Conservation (phyloP, 148 eudicot species). For the Fagopyrum tataricum region DNA sequence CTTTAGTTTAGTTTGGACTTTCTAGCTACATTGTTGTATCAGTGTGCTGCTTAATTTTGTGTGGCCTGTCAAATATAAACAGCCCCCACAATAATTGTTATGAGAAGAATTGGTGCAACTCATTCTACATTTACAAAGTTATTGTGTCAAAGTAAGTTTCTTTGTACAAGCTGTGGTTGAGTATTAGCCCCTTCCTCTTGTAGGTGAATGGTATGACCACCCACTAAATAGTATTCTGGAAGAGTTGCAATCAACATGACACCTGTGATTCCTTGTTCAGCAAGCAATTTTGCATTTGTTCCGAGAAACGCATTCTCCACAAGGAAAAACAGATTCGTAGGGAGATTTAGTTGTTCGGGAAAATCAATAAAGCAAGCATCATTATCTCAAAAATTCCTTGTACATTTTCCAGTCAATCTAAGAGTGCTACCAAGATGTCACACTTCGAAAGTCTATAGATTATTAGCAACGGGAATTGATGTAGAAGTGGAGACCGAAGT, state of each 20-base stretch:
- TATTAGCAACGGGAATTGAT: conserved; percentile 61
- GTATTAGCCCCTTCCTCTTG: conserved; percentile 12
- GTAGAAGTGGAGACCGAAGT: conserved; percentile 57
- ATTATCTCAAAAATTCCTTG: conserved; percentile 33
- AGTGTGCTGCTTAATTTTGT: neutral
- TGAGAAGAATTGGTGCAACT: neutral
- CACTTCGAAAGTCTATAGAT: conserved; percentile 20
- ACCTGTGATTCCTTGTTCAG: conserved; percentile 56
- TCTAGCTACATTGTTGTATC: neutral
- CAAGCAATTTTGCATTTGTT: conserved; percentile 39
- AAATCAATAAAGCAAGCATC: conserved; percentile 31
- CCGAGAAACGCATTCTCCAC: conserved; percentile 38
- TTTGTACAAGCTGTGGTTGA: neutral
- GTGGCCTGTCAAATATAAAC: neutral
- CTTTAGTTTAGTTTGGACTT: neutral
- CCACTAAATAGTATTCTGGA: conserved; percentile 9
- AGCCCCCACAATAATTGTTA: neutral
- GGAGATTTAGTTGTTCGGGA: conserved; percentile 35
- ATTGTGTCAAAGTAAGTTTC: neutral
- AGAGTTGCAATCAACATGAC: conserved; percentile 39
- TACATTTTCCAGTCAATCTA: conserved; percentile 40
- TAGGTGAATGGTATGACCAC: conserved; percentile 31
- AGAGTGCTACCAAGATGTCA: conserved; percentile 46
- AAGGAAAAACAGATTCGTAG: conserved; percentile 35
- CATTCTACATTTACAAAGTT: neutral